Percentiles rank a stretch among this genome's conserved stretches.
phyloP scores from a whole-genome alignment of 768 basidiomycete genomes.

The Amanita subjunquillea region DNA sequence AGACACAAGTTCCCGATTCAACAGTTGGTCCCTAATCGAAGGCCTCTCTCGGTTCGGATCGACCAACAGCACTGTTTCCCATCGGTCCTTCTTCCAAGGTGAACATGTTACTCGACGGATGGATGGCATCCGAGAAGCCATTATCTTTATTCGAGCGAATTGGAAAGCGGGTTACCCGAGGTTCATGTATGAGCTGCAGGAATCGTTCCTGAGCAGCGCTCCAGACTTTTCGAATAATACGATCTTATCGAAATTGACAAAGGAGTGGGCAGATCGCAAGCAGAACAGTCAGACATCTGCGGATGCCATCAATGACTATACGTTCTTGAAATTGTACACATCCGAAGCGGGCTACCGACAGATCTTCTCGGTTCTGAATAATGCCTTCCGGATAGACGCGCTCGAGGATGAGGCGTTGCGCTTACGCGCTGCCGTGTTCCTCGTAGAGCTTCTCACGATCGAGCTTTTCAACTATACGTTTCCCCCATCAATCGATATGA shows the following conservation, averaged over 20 bases:
- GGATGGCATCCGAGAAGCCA: slow-evolving; percentile 9
- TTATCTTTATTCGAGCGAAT: slow-evolving; percentile 10
- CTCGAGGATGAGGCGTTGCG: slow-evolving; percentile 5
- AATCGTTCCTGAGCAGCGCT: slow-evolving; percentile 6
- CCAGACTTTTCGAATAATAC: slow-evolving; percentile 4
- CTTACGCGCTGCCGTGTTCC: slow-evolving; percentile 12
- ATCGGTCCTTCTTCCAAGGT: slow-evolving; percentile 12
- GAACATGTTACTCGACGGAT: slow-evolving; percentile 10
- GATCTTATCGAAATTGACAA: slow-evolving; percentile 7
- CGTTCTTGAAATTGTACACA: slow-evolving; percentile 12
- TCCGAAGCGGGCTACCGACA: slow-evolving; percentile 12
- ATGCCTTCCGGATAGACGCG: slow-evolving; percentile 10
- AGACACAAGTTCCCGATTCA: neutral
- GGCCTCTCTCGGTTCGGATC: slow-evolving; percentile 5
- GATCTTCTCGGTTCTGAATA: slow-evolving; percentile 13
- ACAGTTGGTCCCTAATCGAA: slow-evolving; percentile 5
- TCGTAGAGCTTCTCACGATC: slow-evolving; percentile 15
- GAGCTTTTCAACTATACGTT: slow-evolving; percentile 15
- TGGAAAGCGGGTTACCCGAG: slow-evolving; percentile 10
- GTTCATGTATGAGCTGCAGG: slow-evolving; percentile 11
- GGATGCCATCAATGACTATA: slow-evolving; percentile 7
- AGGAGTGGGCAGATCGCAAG: slow-evolving; percentile 12
- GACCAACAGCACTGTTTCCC: neutral
- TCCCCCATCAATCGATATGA: slow-evolving; percentile 2
- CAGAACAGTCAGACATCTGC: neutral